These are phyloP conservation scores for Coemansia sp. DNA, from an alignment of 192 early-diverging fungal species.

Conservation along the genomic window DNA sequence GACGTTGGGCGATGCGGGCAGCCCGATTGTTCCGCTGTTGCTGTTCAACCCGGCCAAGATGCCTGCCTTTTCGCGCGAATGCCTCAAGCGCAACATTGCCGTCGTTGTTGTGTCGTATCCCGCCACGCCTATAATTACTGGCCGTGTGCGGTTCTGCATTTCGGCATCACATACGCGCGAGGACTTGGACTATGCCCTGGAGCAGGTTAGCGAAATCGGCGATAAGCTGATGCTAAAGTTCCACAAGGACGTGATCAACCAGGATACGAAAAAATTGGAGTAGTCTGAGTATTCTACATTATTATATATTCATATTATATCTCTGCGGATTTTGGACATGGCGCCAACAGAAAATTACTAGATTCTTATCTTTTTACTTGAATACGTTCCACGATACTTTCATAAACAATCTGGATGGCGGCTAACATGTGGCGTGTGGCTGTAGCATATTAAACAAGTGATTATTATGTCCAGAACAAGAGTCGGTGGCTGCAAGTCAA, in stretches of 20 bases:
- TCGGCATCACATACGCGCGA: constrained; percentile 89
- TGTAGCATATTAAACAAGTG: too few relatives aligned
- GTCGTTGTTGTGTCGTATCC: constrained; percentile 97
- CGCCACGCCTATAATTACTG: constrained; percentile 93
- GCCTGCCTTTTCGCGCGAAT: constrained; percentile 91
- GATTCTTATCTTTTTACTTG: too few relatives aligned
- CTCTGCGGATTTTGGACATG: too few relatives aligned
- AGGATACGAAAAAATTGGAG: too few relatives aligned
- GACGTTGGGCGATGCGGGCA: constrained; percentile 82
- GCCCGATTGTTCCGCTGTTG: constrained; percentile 87
- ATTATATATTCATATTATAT: too few relatives aligned
- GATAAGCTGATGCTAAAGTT: constrained; percentile 69
- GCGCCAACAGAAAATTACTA: too few relatives aligned
- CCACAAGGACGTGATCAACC: constrained; percentile 19
- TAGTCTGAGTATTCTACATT: too few relatives aligned
- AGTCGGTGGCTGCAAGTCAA: too few relatives aligned
- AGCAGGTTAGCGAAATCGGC: constrained; percentile 72
- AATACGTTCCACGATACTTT: too few relatives aligned
- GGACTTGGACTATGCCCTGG: constrained; percentile 78
- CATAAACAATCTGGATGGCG: too few relatives aligned
- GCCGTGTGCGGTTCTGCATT: constrained; percentile 92
- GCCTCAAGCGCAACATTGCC: constrained; percentile 83
- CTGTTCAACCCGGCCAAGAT: constrained; percentile 96
- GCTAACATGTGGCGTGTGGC: too few relatives aligned
- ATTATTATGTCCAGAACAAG: too few relatives aligned